These are phyloP conservation scores for Cytospora mali DNA, from an alignment of 2,329 filamentous ascomycete species.

Conservation along the genomic window DNA sequence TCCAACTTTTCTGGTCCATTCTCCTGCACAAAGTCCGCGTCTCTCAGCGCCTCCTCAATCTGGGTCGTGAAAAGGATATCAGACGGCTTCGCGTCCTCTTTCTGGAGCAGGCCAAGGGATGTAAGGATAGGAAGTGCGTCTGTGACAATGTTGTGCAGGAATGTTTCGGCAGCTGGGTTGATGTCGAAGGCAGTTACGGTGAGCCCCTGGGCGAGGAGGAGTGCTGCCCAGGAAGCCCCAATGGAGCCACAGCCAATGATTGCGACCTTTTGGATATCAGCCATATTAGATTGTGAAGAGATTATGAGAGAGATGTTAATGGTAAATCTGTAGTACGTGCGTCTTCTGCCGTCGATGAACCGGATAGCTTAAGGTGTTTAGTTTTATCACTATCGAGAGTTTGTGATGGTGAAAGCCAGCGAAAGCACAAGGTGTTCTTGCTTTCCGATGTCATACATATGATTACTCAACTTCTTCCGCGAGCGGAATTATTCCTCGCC, in stretches of 20 bases:
- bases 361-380: no score
- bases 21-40: slow-evolving; percentile 42
- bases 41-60: slow-evolving; percentile 16
- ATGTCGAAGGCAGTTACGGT: slow-evolving; percentile 46
- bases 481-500: no score
- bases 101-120: slow-evolving; percentile 24
- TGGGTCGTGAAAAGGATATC: slow-evolving; percentile 25
- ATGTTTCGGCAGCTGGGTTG: slow-evolving; percentile 38
- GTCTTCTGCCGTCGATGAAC: no score
- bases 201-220: slow-evolving; percentile 38
- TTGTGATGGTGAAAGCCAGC: no score
- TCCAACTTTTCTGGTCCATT: slow-evolving; percentile 45
- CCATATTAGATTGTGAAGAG: not conserved
- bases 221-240: slow-evolving; percentile 44
- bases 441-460: no score
- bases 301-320: not conserved
- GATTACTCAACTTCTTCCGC: no score
- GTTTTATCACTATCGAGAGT: no score
- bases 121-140: slow-evolving; percentile 24
- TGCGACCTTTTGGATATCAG: slow-evolving; percentile 33
- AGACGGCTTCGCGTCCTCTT: slow-evolving; percentile 22
- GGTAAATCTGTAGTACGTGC: not conserved
- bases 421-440: no score
- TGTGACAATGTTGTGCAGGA: slow-evolving; percentile 20
- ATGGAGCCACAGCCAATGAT: slow-evolving; percentile 40